Conservation (phyloP, 768 basidiomycete genomes). For the Mycena crocata region DNA sequence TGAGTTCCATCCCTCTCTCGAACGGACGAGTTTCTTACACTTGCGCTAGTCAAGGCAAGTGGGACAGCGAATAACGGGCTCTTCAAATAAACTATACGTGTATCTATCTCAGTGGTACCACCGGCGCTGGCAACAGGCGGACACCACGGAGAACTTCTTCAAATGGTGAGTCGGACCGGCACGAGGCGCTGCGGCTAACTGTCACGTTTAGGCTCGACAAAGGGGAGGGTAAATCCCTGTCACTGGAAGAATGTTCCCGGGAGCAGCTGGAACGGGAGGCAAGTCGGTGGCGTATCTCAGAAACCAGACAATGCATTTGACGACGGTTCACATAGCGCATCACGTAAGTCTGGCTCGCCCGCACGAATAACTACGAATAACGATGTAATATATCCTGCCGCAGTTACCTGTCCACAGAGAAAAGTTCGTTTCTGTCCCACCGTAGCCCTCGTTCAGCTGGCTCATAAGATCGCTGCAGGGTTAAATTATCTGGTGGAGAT, state of each 20-base stretch:
- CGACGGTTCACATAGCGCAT: slow-evolving; percentile 51
- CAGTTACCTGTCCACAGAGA: slow-evolving; percentile 70
- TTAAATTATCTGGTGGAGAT: slow-evolving; percentile 74
- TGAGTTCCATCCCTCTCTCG: slow-evolving; percentile 40
- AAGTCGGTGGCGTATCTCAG: slow-evolving; percentile 3
- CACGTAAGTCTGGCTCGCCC: slow-evolving; percentile 43
- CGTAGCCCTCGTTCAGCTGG: too few relatives aligned
- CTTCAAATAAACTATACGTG: too few relatives aligned
- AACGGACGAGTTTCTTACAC: background rate
- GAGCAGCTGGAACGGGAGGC: slow-evolving; percentile 72
- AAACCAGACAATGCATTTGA: background rate
- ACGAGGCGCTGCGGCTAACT: background rate
- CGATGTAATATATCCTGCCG: background rate
- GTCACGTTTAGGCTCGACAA: slow-evolving; percentile 74
- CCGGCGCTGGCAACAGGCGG: slow-evolving; percentile 64
- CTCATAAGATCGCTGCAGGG: slow-evolving; percentile 52
- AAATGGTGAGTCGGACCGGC: slow-evolving; percentile 52
- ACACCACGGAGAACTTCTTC: slow-evolving; percentile 77
- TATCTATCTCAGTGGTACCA: slow-evolving; percentile 63
- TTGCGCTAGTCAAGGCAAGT: slow-evolving; percentile 55
- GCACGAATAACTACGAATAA: background rate
- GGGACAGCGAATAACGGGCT: too few relatives aligned
- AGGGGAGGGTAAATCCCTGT: slow-evolving; percentile 67
- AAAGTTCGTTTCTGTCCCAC: slow-evolving; percentile 50
- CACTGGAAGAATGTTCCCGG: slow-evolving; percentile 68